Evolutionary conservation across 805 yeast species (phyloP), one percentile per base, ranked within the genome.

Genomic region (Limtongia smithiae): DNA sequence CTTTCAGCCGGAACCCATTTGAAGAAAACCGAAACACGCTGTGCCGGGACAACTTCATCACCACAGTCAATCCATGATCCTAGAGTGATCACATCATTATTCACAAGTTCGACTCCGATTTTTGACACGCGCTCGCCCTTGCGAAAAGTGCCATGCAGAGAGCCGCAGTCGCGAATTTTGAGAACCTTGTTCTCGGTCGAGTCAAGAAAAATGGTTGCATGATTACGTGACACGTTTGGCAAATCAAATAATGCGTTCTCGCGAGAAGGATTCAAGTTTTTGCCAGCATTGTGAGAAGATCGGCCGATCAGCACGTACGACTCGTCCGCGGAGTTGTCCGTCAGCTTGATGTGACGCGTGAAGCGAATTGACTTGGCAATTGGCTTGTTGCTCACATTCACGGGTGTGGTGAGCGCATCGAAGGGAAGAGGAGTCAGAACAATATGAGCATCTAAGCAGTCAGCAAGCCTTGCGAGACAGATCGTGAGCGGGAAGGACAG

Each of bases 151-250:
- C 48, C 48, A 21, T 37, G 42, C 1, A 36, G 34, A 8, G 48
- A 44, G 14, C 48, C 43, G 27, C 22, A 18, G 17, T 44, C 48
- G 18, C 34, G 33, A 7, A 44, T 39, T 15, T 17, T 25, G 20
- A 44, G n/a, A 9, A 28, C 17, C 11, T 22, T 20, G 17, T 24
- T n/a, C 17, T n/a, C 27, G 28, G 15, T 21, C 22, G 14, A 14
- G 31, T 35, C 42, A 22, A 37, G 24, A 17, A 28, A 36, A 18
- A 30, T 21, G 9, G 35, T 25, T 22, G 48, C 48, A 25, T 36
- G 42, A 8, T 37, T 48, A 25, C 48, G 41, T n/a, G 48, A 36
- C 12, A 44, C 22, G 35, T 44, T 37, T 5, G 48, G 42, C 8
- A 44, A 20, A 25, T 37, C 33, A 15, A 35, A 35, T 44, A 28